Evolutionary conservation across 2,329 filamentous ascomycete genomes (phyloP).

Genomic region (Botrytis hyacinthi): DNA sequence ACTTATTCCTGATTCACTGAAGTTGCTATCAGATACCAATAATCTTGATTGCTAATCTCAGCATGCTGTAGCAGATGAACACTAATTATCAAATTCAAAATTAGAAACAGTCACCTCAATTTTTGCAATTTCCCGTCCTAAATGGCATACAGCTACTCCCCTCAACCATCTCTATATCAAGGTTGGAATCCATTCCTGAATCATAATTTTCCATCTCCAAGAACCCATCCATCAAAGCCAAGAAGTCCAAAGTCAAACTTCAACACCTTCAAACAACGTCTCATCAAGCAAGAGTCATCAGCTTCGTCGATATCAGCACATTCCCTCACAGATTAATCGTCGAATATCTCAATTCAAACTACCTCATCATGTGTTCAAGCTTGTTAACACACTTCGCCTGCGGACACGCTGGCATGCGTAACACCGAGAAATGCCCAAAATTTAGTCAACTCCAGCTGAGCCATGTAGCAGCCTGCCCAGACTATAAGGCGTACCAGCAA

Average conservation of each 20-base stretch:
- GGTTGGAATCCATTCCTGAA: too few relatives aligned
- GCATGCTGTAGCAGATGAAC: too few relatives aligned
- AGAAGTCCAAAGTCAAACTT: too few relatives aligned
- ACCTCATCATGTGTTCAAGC: neutral
- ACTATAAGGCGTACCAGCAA: neutral
- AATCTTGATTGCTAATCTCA: too few relatives aligned
- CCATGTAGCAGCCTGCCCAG: neutral
- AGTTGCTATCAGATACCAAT: rapidly evolving
- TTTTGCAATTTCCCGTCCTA: neutral
- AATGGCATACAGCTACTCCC: too few relatives aligned
- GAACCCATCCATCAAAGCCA: neutral
- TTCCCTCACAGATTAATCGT: too few relatives aligned
- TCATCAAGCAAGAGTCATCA: neutral
- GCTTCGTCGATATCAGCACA: too few relatives aligned
- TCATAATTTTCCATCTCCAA: neutral
- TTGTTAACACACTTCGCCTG: neutral
- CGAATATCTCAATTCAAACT: neutral
- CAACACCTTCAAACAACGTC: too few relatives aligned
- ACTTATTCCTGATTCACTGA: neutral
- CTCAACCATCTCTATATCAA: neutral
- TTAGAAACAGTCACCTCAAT: neutral
- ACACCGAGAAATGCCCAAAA: neutral
- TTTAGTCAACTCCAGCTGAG: neutral
- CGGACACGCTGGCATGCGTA: neutral
- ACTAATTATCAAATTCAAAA: neutral